Evolutionary conservation across 1,139 yeast species (phyloP).

Genomic region (Taphrina communis): DNA sequence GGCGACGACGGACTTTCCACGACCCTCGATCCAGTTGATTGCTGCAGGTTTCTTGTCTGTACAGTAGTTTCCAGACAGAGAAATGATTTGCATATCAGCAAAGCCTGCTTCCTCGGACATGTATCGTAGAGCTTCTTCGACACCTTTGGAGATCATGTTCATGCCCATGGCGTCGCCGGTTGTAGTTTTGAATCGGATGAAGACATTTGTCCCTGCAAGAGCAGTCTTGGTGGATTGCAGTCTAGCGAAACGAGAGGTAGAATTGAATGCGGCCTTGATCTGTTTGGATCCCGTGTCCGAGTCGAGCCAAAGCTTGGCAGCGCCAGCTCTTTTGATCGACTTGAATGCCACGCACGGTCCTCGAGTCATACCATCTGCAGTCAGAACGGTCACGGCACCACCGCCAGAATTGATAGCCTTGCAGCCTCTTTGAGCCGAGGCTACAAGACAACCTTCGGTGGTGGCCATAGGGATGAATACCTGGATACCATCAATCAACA

Average conservation of each 20-base stretch:
- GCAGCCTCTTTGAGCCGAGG: constrained; percentile 98
- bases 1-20: constrained; percentile 98
- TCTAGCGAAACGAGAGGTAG: constrained; percentile 96
- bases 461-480: constrained; percentile 98
- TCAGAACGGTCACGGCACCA: constrained; percentile 88
- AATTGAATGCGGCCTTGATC: constrained; percentile 88
- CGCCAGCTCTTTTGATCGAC: constrained; percentile 82
- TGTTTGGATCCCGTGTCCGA: constrained; percentile 87
- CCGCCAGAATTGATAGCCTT: constrained; percentile 98
- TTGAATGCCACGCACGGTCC: constrained; percentile 97
- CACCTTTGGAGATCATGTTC: constrained; percentile 99
- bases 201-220: constrained; percentile 89
- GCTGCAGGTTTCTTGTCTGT: constrained; percentile 98
- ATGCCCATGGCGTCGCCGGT: constrained; percentile 99
- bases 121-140: constrained; percentile 78
- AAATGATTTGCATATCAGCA: constrained; percentile 88
- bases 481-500: constrained; percentile 83
- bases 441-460: constrained; percentile 97
- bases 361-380: constrained; percentile 98
- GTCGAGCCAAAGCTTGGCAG: constrained; percentile 93
- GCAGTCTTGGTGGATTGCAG: constrained; percentile 90
- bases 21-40: constrained; percentile 98
- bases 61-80: constrained; percentile 97
- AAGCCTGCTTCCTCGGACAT: constrained; percentile 92
- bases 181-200: constrained; percentile 90